phyloP scores from a whole-genome alignment of 805 yeast genomes.

The Candida lessepsii region DNA sequence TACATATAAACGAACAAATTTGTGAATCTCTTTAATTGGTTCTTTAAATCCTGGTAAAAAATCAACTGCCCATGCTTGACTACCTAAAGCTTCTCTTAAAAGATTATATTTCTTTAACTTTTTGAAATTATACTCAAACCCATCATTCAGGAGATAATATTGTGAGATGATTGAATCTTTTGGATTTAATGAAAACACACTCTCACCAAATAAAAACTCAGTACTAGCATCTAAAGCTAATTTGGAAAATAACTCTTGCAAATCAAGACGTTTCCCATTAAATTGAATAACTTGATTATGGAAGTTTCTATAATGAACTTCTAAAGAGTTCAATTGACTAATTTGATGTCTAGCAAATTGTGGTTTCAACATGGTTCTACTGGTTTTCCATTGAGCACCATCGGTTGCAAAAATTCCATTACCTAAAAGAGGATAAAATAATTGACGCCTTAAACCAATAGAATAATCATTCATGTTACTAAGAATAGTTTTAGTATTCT shows the following conservation, averaged over 20 bases:
- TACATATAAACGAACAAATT: slow-evolving; percentile 7
- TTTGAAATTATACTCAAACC: not conserved
- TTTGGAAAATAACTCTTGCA: slow-evolving; percentile 34
- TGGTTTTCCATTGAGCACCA: slow-evolving; percentile 38
- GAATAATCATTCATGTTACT: slow-evolving; percentile 25
- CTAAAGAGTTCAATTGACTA: slow-evolving; percentile 30
- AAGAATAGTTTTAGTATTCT: not conserved
- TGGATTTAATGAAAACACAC: not conserved
- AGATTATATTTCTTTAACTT: not conserved
- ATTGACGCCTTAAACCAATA: slow-evolving; percentile 29
- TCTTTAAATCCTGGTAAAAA: not conserved
- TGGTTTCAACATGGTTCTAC: slow-evolving; percentile 39
- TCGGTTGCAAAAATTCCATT: slow-evolving; percentile 40
- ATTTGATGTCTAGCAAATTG: slow-evolving; percentile 39
- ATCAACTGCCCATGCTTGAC: not conserved
- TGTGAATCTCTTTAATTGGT: slow-evolving; percentile 21
- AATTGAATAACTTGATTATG: slow-evolving; percentile 16
- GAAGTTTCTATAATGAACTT: slow-evolving; percentile 29
- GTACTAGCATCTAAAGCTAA: slow-evolving; percentile 41
- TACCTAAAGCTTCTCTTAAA: not conserved
- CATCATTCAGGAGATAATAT: not conserved
- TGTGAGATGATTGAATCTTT: slow-evolving; percentile 22
- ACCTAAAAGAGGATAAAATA: slow-evolving; percentile 31
- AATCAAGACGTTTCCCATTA: slow-evolving; percentile 24
- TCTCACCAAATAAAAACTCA: slow-evolving; percentile 42